Conservation (phyloP, 306 rosid species). For the Quercus glauca region DNA sequence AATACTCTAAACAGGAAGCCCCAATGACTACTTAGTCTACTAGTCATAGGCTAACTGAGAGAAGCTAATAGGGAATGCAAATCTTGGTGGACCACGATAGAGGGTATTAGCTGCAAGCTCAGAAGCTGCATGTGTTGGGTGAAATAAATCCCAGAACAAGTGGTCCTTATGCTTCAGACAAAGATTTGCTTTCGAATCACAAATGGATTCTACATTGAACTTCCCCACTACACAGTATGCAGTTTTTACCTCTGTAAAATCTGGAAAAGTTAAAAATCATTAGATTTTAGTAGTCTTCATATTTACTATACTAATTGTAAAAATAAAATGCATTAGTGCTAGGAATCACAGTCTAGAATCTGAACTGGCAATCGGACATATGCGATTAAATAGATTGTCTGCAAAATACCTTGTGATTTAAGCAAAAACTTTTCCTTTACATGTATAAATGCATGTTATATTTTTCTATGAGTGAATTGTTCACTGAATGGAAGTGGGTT, state of each 20-base stretch:
- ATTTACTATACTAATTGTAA: background rate
- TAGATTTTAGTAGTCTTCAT: background rate
- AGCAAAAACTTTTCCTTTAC: no score
- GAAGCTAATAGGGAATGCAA: slow-evolving; percentile 29
- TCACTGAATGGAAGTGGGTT: slow-evolving; percentile 23
- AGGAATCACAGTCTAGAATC: background rate
- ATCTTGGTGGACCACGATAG: slow-evolving; percentile 2
- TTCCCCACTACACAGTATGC: slow-evolving; percentile 33
- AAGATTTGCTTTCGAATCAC: background rate
- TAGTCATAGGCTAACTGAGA: slow-evolving; percentile 17
- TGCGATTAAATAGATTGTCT: no score
- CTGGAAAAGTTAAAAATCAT: background rate
- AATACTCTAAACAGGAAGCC: no score
- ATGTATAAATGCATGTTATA: no score
- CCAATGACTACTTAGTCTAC: background rate
- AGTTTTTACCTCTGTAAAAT: slow-evolving; percentile 14
- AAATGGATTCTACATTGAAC: slow-evolving; percentile 19
- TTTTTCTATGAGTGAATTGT: background rate
- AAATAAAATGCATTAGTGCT: background rate
- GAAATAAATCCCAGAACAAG: slow-evolving; percentile 36
- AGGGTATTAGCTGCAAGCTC: slow-evolving; percentile 20
- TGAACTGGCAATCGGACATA: no score
- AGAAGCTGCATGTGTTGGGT: slow-evolving; percentile 25
- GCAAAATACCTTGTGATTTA: no score
- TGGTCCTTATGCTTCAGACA: background rate